Evolutionary conservation across 2,329 filamentous ascomycete genomes (phyloP).

Genomic region (Chaetomium sp.): DNA sequence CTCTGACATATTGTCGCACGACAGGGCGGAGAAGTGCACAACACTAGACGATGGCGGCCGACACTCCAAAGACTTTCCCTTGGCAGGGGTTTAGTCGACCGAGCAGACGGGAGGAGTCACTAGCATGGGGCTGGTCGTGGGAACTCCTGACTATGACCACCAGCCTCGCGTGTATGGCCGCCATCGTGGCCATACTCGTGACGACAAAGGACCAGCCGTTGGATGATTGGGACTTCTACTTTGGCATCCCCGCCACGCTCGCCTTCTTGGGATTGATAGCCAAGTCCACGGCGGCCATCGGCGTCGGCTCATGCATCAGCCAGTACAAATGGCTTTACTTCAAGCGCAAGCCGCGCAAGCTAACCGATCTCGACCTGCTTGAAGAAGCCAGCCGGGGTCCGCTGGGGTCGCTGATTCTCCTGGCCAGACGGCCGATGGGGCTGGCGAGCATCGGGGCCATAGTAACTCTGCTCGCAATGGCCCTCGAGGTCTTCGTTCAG

Average conservation of each 20-base stretch:
- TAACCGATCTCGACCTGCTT: conserved; percentile 29
- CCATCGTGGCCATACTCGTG: conserved; percentile 25
- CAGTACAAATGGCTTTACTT: conserved; percentile 33
- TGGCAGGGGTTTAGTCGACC: not conserved
- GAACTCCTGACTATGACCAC: conserved; percentile 18
- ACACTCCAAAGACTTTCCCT: not conserved
- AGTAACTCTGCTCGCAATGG: conserved; percentile 23
- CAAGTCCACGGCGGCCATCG: conserved; percentile 20
- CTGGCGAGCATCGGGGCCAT: conserved; percentile 25
- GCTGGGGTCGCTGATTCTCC: conserved; percentile 20
- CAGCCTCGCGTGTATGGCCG: conserved; percentile 17
- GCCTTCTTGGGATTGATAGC: conserved; percentile 26
- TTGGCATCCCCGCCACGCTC: conserved; percentile 28
- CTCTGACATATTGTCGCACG: not conserved
- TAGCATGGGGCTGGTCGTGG: conserved; percentile 14
- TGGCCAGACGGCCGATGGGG: conserved; percentile 14
- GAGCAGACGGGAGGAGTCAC: not conserved
- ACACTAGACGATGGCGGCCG: not conserved
- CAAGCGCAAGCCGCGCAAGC: not conserved
- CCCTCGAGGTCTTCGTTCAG: conserved; percentile 29
- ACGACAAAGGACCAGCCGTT: conserved; percentile 20
- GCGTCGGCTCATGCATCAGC: conserved; percentile 25
- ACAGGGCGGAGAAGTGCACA: not conserved
- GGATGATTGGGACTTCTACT: conserved; percentile 23
- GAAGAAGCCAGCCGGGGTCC: conserved; percentile 31